Conservation (phyloP, 2,329 filamentous ascomycete genomes). For the Xylariaceae sp. region DNA sequence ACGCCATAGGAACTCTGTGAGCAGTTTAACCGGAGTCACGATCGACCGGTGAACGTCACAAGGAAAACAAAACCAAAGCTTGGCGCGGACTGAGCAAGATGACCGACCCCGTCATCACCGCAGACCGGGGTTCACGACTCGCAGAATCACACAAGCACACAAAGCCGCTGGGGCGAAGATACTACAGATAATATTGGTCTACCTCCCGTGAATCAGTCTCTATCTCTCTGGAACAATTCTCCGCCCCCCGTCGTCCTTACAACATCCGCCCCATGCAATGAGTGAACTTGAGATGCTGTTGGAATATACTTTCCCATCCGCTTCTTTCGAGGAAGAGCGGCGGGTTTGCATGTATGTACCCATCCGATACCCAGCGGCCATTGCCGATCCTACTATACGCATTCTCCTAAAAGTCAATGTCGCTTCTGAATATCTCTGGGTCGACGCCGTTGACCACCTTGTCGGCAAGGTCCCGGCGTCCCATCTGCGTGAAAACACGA, state of each 20-base stretch:
- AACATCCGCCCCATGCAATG: background rate
- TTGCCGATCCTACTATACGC: background rate
- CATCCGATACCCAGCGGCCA: background rate
- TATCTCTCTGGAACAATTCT: too few relatives aligned
- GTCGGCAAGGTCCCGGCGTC: slow-evolving; percentile 79
- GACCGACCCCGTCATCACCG: background rate
- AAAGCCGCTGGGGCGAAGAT: too few relatives aligned
- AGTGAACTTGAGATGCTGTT: slow-evolving; percentile 2
- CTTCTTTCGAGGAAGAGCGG: background rate
- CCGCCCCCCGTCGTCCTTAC: background rate
- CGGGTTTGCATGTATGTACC: background rate
- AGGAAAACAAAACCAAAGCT: background rate
- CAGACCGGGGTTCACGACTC: background rate
- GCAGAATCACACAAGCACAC: background rate
- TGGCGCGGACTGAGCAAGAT: background rate
- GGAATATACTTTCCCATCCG: slow-evolving; percentile 1
- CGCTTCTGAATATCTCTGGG: slow-evolving; percentile 78
- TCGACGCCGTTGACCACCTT: slow-evolving; percentile 86
- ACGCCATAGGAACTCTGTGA: too few relatives aligned
- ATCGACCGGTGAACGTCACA: too few relatives aligned
- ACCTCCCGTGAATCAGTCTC: too few relatives aligned
- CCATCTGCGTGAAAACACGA: slow-evolving; percentile 96
- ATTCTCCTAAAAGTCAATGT: slow-evolving; percentile 71
- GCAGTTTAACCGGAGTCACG: too few relatives aligned
- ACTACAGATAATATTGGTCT: too few relatives aligned